Percentiles rank a stretch among this genome's conserved stretches.
Conservation (phyloP, 345 rosid genomes). For the Capsella bursapastoris region DNA sequence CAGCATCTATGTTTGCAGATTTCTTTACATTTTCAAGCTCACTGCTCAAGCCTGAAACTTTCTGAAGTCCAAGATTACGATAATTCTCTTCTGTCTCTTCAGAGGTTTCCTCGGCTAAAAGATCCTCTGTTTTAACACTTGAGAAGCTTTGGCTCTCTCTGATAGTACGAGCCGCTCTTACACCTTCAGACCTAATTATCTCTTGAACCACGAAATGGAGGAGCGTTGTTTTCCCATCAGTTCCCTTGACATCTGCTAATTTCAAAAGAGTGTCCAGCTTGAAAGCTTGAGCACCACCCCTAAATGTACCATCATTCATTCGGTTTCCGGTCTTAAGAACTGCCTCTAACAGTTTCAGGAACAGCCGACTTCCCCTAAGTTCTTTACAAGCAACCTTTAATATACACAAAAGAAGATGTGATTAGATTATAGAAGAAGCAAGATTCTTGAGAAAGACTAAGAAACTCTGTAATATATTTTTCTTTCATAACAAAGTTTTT, state of each 20-base stretch:
- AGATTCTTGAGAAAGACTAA: slow-evolving; percentile 7
- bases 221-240: slow-evolving; percentile 95
- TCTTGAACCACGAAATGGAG: slow-evolving; percentile 97
- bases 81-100: slow-evolving; percentile 69
- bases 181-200: slow-evolving; percentile 89
- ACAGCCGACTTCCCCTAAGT: slow-evolving; percentile 78
- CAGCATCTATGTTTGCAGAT: slow-evolving; percentile 85
- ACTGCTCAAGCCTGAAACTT: slow-evolving; percentile 69
- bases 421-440: slow-evolving; percentile 16
- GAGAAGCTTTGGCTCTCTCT: slow-evolving; percentile 71
- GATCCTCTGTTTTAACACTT: slow-evolving; percentile 78
- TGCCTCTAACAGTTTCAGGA: slow-evolving; percentile 96
- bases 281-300: slow-evolving; percentile 97
- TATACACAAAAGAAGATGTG: slow-evolving; percentile 20
- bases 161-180: slow-evolving; percentile 77
- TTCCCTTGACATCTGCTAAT: slow-evolving; percentile 91
- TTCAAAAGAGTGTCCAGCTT: slow-evolving; percentile 98
- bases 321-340: slow-evolving; percentile 99
- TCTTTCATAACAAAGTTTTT: slow-evolving; percentile 17
- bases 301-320: slow-evolving; percentile 96
- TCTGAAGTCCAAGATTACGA: slow-evolving; percentile 80
- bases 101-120: slow-evolving; percentile 59
- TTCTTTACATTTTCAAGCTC: slow-evolving; percentile 92
- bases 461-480: not conserved
- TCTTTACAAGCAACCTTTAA: slow-evolving; percentile 88